A percentile compares a stretch with the other conserved stretches of the same genome.
These are phyloP conservation scores for Oidiodendron maius DNA, from an alignment of 495 filamentous ascomycete genomes.

Conservation along the genomic window DNA sequence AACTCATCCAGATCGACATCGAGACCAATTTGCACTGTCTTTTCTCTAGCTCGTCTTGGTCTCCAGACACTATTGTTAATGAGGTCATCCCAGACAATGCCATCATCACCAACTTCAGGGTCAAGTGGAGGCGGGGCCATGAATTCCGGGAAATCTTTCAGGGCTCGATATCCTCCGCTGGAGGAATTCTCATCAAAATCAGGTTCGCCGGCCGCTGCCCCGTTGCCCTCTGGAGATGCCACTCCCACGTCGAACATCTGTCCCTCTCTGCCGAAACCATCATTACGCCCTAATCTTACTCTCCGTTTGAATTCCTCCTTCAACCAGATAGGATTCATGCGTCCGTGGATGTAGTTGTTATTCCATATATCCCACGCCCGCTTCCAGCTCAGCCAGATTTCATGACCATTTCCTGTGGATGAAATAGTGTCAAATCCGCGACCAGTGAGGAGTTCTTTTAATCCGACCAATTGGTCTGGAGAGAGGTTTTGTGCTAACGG, in stretches of 20 bases:
- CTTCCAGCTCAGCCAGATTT: conserved; percentile 20
- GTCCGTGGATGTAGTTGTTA: conserved; percentile 17
- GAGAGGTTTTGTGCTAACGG: conserved; percentile 12
- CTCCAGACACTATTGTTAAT: conserved; percentile 15
- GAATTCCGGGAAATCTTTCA: conserved; percentile 13
- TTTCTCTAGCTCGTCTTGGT: conserved; percentile 15
- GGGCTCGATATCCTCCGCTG: conserved; percentile 12
- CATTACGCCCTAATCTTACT: neutral
- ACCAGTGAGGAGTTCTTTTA: conserved; percentile 9
- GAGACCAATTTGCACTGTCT: conserved; percentile 5
- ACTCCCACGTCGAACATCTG: neutral
- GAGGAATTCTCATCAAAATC: neutral
- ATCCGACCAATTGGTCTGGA: neutral
- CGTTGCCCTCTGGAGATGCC: neutral
- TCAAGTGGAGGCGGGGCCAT: neutral
- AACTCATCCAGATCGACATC: conserved; percentile 10
- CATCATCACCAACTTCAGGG: neutral
- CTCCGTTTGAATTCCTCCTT: neutral
- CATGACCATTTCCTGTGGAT: conserved; percentile 7
- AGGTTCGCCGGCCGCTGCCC: neutral
- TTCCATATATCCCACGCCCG: conserved; percentile 22
- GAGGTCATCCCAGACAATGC: conserved; percentile 1
- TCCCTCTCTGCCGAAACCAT: neutral
- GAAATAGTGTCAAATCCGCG: too few relatives aligned
- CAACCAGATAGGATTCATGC: conserved; percentile 13